phyloP scores from a whole-genome alignment of 106 monocot species.

The Dendrobium officinale region DNA sequence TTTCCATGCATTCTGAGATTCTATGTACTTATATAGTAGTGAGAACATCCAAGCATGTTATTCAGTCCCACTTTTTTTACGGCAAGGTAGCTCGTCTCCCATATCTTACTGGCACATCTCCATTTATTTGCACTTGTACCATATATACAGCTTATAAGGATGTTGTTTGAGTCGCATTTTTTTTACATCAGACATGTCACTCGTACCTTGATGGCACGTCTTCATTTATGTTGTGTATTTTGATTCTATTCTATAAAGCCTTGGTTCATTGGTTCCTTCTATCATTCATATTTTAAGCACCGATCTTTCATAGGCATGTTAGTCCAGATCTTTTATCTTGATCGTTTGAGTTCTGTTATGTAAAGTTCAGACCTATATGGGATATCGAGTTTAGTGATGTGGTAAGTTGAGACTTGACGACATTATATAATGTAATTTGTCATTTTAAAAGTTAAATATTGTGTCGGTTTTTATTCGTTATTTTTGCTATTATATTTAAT shows the following conservation, averaged over 20 bases:
- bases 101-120: too few species aligned
- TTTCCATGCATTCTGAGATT: too few species aligned
- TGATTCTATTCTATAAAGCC: not conserved
- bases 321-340: not conserved
- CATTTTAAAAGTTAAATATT: not conserved
- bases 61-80: too few species aligned
- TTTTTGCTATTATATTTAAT: not conserved
- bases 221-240: not conserved
- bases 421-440: not conserved
- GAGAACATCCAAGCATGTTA: too few species aligned
- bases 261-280: not conserved
- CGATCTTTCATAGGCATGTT: not conserved
- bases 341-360: not conserved
- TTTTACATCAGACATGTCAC: too few species aligned
- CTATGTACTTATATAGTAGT: too few species aligned
- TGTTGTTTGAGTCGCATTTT: too few species aligned
- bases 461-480: not conserved
- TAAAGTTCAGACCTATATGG: not conserved
- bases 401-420: not conserved
- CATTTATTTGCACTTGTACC: too few species aligned
- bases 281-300: not conserved
- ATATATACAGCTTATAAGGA: too few species aligned
- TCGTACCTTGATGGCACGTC: not conserved
- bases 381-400: not conserved
- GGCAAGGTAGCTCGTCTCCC: too few species aligned